These are phyloP conservation scores for Spongispora temasekensis DNA, from an alignment of 1,284 basidiomycete species.

Conservation along the genomic window DNA sequence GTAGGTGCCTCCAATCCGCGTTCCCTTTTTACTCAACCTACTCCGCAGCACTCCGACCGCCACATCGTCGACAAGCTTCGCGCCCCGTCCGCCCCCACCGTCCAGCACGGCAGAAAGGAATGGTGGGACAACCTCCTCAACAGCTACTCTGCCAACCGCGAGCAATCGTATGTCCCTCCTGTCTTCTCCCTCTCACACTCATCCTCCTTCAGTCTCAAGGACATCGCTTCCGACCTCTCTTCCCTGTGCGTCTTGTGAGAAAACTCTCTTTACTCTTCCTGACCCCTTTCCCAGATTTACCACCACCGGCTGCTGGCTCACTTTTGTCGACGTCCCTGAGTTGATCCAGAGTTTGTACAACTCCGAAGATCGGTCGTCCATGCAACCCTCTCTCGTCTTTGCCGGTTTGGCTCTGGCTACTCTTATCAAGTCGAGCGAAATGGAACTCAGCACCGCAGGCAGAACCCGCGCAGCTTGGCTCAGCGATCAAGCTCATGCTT, in stretches of 20 bases:
- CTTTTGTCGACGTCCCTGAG: conserved; percentile 59
- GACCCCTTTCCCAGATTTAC: conserved; percentile 41
- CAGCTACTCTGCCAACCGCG: conserved; percentile 45
- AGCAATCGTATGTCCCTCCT: conserved; percentile 43
- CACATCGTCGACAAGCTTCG: conserved; percentile 39
- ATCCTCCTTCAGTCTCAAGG: conserved; percentile 43
- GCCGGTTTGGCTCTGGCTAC: conserved; percentile 68
- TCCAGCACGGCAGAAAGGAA: conserved; percentile 48
- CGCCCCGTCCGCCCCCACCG: conserved; percentile 40
- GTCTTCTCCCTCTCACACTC: conserved; percentile 3
- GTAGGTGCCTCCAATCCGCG: conserved; percentile 17
- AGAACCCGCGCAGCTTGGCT: conserved; percentile 54
- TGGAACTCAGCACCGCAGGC: conserved; percentile 53
- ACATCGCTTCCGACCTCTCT: conserved; percentile 54
- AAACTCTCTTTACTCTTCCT: conserved; percentile 1
- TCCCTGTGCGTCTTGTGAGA: conserved; percentile 48
- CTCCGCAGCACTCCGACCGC: conserved; percentile 26
- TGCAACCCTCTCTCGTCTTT: conserved; percentile 71
- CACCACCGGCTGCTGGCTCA: conserved; percentile 58
- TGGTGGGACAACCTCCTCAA: conserved; percentile 69
- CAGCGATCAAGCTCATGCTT: conserved; percentile 54
- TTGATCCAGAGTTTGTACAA: conserved; percentile 56
- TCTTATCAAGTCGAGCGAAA: conserved; percentile 71
- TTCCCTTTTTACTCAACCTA: conserved; percentile 3
- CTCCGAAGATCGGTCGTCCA: conserved; percentile 48